Evolutionary conservation across 2,329 filamentous ascomycete species (phyloP).

Genomic region (Dactylellina cionopaga): DNA sequence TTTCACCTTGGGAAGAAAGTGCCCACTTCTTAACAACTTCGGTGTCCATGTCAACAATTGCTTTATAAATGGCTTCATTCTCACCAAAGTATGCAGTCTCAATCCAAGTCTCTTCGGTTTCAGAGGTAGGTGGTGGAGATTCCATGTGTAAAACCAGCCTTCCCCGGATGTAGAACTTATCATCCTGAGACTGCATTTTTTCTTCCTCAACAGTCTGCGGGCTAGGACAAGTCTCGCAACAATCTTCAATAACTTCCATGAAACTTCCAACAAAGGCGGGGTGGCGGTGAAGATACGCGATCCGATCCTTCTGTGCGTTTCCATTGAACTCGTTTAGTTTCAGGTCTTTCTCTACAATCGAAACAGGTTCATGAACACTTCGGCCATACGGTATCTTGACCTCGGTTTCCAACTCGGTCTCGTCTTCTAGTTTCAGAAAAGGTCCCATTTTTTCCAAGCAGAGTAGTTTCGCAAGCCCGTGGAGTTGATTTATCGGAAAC

Average conservation of each 20-base stretch:
- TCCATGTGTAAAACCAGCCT: constrained; percentile 77
- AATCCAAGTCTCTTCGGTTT: constrained; percentile 16
- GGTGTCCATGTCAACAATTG: constrained; percentile 78
- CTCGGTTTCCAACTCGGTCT: constrained; percentile 74
- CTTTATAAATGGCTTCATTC: constrained; percentile 78
- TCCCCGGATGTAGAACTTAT: constrained; percentile 79
- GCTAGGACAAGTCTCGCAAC: constrained; percentile 80
- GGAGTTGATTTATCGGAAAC: constrained; percentile 76
- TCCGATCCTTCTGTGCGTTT: constrained; percentile 69
- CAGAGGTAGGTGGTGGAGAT: constrained; percentile 64
- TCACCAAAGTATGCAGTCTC: constrained; percentile 87
- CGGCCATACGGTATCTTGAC: constrained; percentile 76
- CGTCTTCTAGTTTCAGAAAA: constrained; percentile 73
- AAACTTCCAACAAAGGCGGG: constrained; percentile 80
- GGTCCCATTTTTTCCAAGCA: constrained; percentile 83
- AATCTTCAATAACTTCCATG: constrained; percentile 78
- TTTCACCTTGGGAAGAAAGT: constrained; percentile 66
- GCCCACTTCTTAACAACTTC: constrained; percentile 77
- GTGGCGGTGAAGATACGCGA: constrained; percentile 81
- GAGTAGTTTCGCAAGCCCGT: constrained; percentile 80
- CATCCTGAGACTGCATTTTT: constrained; percentile 75
- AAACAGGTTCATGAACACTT: neutral
- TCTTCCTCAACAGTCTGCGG: constrained; percentile 76
- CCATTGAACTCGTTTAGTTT: constrained; percentile 78
- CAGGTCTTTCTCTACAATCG: constrained; percentile 76